Evolutionary conservation across 176 grass and related monocot species (phyloP), one percentile per base, ranked within the genome.

Genomic region (Paspalum notatum): DNA sequence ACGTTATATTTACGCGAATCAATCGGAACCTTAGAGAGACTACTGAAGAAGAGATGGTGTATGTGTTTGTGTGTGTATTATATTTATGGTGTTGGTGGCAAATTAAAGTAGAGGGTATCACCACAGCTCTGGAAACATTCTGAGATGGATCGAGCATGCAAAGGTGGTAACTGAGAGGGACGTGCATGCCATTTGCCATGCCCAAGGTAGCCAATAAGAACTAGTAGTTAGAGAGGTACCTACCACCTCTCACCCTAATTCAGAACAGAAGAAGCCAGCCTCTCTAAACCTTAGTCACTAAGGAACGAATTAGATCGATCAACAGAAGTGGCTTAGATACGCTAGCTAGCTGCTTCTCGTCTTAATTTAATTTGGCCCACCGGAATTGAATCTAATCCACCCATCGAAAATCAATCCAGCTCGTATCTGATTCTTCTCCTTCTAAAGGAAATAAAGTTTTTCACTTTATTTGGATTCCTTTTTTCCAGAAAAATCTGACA

Each of bases 211-310:
- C 24, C 25, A 54, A 66, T 9, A 79, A 47, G 14, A 39, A 14
- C 13, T 71, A 9, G 5, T 70, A 32, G 38, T 20, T 21, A 32
- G 32, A 32, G 32, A 2, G 32, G 2, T 32, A 32, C 32, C 32
- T 32, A 32, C 32, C 32, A 20, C 0, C 4, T n/a, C 48, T 26
- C 61, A 17, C 2, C 18, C 42, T 41, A 69, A 42, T 50, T 42
- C 10, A 73, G 14, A 50, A 41, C 26, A 12, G 57, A 58, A 69
- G 66, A 70, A 47, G 6, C 43, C 20, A 6, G 21, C 25, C 56
- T 59, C 22, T 65, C 53, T 4, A 61, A 84, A 71, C 53, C 83
- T 85, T 85, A 85, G 47, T 78, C 83, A 44, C 74, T 78, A 85
- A 85, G 82, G 62, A 84, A 76, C 32, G 65, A 68, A 76, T 2